These are phyloP conservation scores for Juglanconis oblonga DNA, from an alignment of 2,329 filamentous ascomycete species.

Conservation along the genomic window DNA sequence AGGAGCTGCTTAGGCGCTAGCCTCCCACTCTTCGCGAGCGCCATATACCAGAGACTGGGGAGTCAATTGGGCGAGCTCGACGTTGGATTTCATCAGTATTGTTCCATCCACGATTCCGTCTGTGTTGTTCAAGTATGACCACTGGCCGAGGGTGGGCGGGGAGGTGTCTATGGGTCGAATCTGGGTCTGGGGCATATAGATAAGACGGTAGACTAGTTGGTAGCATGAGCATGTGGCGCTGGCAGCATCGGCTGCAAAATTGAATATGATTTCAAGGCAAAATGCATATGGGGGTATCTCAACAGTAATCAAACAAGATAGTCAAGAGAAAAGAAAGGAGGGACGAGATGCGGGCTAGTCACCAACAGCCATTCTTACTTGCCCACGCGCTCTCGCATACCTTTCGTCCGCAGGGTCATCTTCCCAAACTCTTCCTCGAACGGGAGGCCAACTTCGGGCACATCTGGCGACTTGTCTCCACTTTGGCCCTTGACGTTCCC, in stretches of 20 bases:
- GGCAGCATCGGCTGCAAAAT: no score
- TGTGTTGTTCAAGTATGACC: constrained; percentile 21
- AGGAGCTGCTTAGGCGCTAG: constrained; percentile 10
- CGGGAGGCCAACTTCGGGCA: constrained; percentile 32
- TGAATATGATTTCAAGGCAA: neutral
- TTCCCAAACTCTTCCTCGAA: constrained; percentile 45
- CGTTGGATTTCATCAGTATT: constrained; percentile 22
- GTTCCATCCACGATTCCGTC: constrained; percentile 25
- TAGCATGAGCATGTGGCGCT: no score
- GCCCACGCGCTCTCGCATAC: constrained; percentile 48
- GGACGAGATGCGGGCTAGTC: no score
- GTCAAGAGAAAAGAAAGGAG: neutral
- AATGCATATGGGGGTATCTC: constrained; percentile 15
- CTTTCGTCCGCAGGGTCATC: constrained; percentile 54
- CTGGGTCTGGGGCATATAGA: no score
- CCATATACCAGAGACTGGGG: constrained; percentile 22
- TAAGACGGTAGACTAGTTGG: no score
- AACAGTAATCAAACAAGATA: neutral
- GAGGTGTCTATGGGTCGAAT: no score
- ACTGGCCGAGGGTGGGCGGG: constrained; percentile 16
- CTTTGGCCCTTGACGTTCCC: neutral
- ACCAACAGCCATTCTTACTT: constrained; percentile 3
- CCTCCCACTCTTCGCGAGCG: constrained; percentile 21
- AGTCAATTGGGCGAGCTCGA: constrained; percentile 23
- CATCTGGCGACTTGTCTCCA: constrained; percentile 5